Percentiles rank a stretch among this genome's conserved stretches.
These are phyloP conservation scores for Polychaeton citri DNA, from an alignment of 2,329 filamentous ascomycete genomes.

Conservation along the genomic window DNA sequence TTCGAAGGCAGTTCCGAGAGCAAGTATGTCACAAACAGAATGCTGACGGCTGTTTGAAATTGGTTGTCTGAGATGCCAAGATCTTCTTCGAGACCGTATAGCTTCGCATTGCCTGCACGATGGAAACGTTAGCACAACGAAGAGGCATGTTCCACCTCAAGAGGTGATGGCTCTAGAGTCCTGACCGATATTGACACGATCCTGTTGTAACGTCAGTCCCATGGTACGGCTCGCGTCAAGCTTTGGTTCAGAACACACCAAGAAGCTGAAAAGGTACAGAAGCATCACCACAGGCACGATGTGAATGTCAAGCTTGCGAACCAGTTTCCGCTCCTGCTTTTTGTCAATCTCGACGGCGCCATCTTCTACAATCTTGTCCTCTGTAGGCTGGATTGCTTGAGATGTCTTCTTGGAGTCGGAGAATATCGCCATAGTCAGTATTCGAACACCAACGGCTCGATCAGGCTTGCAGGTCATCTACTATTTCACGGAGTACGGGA, in stretches of 20 bases:
- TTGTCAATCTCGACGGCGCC: conserved; percentile 15
- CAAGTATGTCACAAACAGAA: conserved; percentile 34
- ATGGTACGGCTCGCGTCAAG: not conserved
- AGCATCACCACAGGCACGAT: conserved; percentile 55
- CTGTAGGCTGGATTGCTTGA: too few species aligned
- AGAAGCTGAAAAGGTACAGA: conserved; percentile 61
- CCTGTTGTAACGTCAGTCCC: not conserved
- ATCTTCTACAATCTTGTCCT: not conserved
- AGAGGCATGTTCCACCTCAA: too few species aligned
- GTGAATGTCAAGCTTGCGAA: conserved; percentile 51
- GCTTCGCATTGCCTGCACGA: conserved; percentile 46
- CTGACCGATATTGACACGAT: conserved; percentile 11
- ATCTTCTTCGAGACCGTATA: conserved; percentile 52
- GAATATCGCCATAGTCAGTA: too few species aligned
- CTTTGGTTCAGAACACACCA: conserved; percentile 45
- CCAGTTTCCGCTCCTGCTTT: conserved; percentile 39
- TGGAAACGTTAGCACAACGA: too few species aligned
- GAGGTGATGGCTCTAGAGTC: too few species aligned
- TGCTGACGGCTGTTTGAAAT: conserved; percentile 45
- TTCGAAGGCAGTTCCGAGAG: conserved; percentile 33
- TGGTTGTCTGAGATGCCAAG: conserved; percentile 48
- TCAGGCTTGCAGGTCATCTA: too few species aligned
- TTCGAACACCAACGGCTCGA: too few species aligned
- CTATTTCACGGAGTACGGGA: too few species aligned
- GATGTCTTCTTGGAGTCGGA: too few species aligned